phyloP scores from a whole-genome alignment of 2,329 filamentous ascomycete species.

The Fusarium fujikuroi region DNA sequence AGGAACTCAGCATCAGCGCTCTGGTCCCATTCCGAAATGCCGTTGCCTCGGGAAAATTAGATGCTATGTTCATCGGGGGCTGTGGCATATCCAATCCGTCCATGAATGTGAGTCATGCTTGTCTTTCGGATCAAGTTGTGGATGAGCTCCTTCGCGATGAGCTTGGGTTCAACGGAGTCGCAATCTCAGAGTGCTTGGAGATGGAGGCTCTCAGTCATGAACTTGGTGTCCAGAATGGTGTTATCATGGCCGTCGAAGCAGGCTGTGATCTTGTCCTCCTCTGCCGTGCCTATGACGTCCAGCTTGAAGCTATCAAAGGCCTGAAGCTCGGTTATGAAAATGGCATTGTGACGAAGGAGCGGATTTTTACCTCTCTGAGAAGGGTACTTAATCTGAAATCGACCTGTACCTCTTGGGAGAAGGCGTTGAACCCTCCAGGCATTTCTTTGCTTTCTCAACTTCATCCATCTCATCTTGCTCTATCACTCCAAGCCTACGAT shows the following conservation, averaged over 20 bases:
- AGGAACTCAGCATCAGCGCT: constrained; percentile 91
- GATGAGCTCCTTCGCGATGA: constrained; percentile 90
- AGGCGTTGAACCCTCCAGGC: constrained; percentile 88
- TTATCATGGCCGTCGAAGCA: constrained; percentile 96
- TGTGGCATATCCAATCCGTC: constrained; percentile 92
- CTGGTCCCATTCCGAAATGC: constrained; percentile 92
- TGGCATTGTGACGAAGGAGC: constrained; percentile 82
- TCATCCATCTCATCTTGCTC: constrained; percentile 81
- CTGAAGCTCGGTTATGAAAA: constrained; percentile 91
- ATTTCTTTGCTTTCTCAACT: constrained; percentile 80
- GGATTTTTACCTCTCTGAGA: constrained; percentile 82
- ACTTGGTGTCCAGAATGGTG: constrained; percentile 95
- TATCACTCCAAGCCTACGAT: constrained; percentile 90
- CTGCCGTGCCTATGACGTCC: constrained; percentile 86
- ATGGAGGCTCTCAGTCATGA: constrained; percentile 97
- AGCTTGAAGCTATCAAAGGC: constrained; percentile 91
- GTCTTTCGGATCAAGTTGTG: constrained; percentile 91
- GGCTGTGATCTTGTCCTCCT: constrained; percentile 92
- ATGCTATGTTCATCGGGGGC: constrained; percentile 95
- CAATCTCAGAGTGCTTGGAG: constrained; percentile 93
- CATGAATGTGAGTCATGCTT: constrained; percentile 96
- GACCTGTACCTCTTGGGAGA: constrained; percentile 88
- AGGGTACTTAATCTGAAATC: constrained; percentile 84
- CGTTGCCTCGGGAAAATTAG: constrained; percentile 81
- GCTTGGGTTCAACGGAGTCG: constrained; percentile 88